Evolutionary conservation across 2,329 filamentous ascomycete species (phyloP), one percentile per base, ranked within the genome.

Genomic region (Ciborinia camelliae): DNA sequence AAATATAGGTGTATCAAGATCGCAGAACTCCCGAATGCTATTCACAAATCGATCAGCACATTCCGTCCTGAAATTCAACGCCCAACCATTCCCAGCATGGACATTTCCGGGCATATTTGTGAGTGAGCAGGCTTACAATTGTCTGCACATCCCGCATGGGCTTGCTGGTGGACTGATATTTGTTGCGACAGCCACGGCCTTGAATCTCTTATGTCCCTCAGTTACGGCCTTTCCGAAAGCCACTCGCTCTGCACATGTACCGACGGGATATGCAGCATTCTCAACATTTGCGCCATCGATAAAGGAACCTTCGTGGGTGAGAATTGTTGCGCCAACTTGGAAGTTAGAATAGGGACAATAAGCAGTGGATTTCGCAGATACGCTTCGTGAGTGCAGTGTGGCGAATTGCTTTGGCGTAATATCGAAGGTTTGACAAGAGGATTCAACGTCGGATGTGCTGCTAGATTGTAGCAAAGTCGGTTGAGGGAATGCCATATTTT

Each of bases 121-220:
- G 12, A 2, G 45, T 5, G n/a, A 63, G 4, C 3, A 35, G 3
- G 28, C 86, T 80, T 75, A 92, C 89, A 94, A 96, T 76, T 97
- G 94, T 72, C 94, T 83, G 77, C 94, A 98, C 92, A 97, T 97
- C 63, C 95, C 95, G 75, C 95, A 99, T 0, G 95, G 95, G 68
- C 88, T 88, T 55, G 84, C 84, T 4, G 87, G 86, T 37, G 86
- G 85, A 39, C 77, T 78, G 50, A 90, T 89, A 75, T 97, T 90
- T 7, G 93, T 96, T 8, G 90, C 85, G 4, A 99, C 92, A 20
- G 90, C 94, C 28, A 99, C 78, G 26, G 93, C 94, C 73, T 86
- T 88, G 78, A 96, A 91, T 64, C 73, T 72, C 75, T 72, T 73
- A 47, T 72, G 67, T 8, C 72, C 73, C 54, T 72, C 70, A 28